Conservation (phyloP, 345 rosid genomes). For the Populus simonii region DNA sequence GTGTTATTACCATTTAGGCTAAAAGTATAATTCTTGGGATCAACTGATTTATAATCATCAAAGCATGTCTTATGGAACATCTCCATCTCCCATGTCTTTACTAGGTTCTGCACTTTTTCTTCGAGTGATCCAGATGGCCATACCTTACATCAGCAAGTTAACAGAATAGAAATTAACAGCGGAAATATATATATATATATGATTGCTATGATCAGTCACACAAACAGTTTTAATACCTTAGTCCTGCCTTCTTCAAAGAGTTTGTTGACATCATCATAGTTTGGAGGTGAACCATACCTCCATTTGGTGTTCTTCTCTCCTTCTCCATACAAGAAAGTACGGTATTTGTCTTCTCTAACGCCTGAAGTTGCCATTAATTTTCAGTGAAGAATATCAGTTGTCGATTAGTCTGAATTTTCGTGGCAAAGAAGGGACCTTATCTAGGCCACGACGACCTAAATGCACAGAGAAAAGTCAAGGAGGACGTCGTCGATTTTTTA, state of each 20-base stretch:
- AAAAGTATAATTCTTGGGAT: slow-evolving; percentile 33
- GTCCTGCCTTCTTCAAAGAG: slow-evolving; percentile 66
- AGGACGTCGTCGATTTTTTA: background rate
- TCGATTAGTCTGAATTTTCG: background rate
- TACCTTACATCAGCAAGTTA: slow-evolving; percentile 21
- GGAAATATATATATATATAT: no score
- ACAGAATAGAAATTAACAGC: background rate
- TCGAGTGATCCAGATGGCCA: slow-evolving; percentile 64
- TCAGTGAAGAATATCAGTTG: background rate
- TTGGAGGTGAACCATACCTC: slow-evolving; percentile 51
- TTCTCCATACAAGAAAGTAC: slow-evolving; percentile 44
- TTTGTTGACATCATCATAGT: slow-evolving; percentile 50
- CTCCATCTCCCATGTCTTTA: slow-evolving; percentile 75
- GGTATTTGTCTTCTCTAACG: slow-evolving; percentile 40
- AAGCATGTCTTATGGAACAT: slow-evolving; percentile 40
- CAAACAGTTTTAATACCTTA: slow-evolving; percentile 24
- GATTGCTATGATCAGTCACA: background rate
- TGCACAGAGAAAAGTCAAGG: background rate
- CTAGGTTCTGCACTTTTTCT: slow-evolving; percentile 59
- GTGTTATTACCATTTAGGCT: slow-evolving; percentile 46
- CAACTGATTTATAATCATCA: slow-evolving; percentile 38
- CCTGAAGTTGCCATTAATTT: slow-evolving; percentile 32
- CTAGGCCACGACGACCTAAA: no score
- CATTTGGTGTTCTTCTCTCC: slow-evolving; percentile 58
- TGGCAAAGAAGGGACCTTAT: background rate